phyloP scores from a whole-genome alignment of 805 yeast species.

The Ogataea nitratoaversa region DNA sequence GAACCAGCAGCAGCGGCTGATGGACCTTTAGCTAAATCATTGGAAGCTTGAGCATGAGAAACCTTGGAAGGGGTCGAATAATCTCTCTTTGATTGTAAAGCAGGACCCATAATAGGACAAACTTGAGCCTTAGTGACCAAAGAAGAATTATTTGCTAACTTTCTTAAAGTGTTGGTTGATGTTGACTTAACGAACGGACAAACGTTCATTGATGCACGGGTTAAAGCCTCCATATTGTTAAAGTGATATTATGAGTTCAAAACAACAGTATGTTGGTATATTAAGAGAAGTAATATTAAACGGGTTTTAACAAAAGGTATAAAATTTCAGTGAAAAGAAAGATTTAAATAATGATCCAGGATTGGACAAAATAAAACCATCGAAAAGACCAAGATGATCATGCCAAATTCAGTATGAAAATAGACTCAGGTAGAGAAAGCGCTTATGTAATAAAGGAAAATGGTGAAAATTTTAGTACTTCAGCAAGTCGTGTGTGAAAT shows the following conservation, averaged over 20 bases:
- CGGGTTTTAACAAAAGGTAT: not conserved
- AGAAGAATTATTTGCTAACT: slow-evolving; percentile 41
- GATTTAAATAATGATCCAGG: not conserved
- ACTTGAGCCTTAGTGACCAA: slow-evolving; percentile 58
- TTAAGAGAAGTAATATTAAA: no score
- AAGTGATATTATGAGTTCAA: no score
- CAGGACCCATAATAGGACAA: slow-evolving; percentile 92
- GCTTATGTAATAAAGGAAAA: no score
- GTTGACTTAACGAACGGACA: slow-evolving; percentile 76
- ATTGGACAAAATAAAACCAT: no score
- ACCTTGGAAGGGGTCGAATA: slow-evolving; percentile 47
- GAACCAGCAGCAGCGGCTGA: slow-evolving; percentile 22
- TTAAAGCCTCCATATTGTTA: slow-evolving; percentile 82
- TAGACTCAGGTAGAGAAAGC: not conserved
- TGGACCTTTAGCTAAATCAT: slow-evolving; percentile 26
- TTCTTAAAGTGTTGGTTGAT: slow-evolving; percentile 56
- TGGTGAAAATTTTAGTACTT: no score
- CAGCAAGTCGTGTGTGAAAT: no score
- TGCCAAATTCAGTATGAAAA: not conserved
- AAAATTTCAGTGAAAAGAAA: not conserved
- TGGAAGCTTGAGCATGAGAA: slow-evolving; percentile 41
- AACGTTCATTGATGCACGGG: slow-evolving; percentile 69
- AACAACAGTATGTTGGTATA: no score
- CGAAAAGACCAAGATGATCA: not conserved
- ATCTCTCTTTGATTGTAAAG: slow-evolving; percentile 43